phyloP scores from a whole-genome alignment of 305 asterid genomes.

The Solanum hybrid region DNA sequence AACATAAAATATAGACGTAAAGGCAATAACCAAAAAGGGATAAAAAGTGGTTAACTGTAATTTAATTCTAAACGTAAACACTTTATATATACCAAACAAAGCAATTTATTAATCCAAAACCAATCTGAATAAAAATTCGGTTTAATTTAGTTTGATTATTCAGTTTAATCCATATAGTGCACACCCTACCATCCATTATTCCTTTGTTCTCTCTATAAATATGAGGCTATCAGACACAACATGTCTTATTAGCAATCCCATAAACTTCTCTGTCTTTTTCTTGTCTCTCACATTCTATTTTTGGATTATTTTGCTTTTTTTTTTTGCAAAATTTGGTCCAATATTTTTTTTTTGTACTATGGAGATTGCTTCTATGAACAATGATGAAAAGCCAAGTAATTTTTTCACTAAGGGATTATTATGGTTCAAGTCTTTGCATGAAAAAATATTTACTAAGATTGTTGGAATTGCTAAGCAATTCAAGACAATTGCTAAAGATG shows the following conservation, averaged over 20 bases:
- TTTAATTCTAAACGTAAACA: too few relatives aligned
- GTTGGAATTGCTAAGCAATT: conserved; percentile 18
- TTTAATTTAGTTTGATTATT: too few relatives aligned
- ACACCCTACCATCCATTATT: conserved; percentile 1
- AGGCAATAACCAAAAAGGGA: too few relatives aligned
- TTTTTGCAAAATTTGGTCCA: neutral
- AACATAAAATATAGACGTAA: too few relatives aligned
- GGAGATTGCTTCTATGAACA: conserved; percentile 26
- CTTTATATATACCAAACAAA: too few relatives aligned
- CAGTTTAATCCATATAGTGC: too few relatives aligned
- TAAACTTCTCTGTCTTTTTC: neutral
- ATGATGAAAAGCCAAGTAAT: conserved; percentile 15
- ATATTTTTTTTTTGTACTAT: conserved; percentile 4
- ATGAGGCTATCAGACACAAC: neutral
- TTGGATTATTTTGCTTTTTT: neutral
- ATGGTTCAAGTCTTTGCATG: conserved; percentile 23
- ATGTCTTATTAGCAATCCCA: neutral
- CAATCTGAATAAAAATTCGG: too few relatives aligned
- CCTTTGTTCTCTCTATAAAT: conserved; percentile 26
- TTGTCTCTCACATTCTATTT: conserved; percentile 10
- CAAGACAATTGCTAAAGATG: conserved; percentile 43
- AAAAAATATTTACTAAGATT: conserved; percentile 16
- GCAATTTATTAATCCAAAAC: too few relatives aligned
- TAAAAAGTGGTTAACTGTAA: too few relatives aligned
- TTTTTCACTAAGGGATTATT: conserved; percentile 13